Base-by-base conservation (phyloP, 2,329 filamentous ascomycete genomes). In the Colletotrichum salicis region DNA sequence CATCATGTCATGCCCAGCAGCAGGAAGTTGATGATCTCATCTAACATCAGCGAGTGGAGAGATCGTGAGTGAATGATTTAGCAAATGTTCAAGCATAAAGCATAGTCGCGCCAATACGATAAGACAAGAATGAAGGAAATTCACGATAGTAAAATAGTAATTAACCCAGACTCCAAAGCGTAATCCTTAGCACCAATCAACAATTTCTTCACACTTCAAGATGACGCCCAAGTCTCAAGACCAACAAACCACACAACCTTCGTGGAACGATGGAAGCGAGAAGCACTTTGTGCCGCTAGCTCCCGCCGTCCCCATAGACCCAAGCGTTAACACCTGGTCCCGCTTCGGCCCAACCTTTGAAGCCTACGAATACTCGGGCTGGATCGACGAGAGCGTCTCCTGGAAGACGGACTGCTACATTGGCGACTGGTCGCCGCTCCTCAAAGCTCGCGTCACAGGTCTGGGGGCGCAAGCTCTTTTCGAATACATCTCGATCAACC, bases 341-440 rank as follows among this genome's bases (percentile, higher is more conserved):
- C 59, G 59, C 37, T 62, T 62, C 27, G 59, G 59, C 15, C 59
- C 59, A 27, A 62, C 59, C 37, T 62, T 62, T 45, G 59, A 62
- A 62, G 59, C 59, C 35, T 62, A 62, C 4, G 59, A 62, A 51
- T 62, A 62, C 0, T 62, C 59, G 19, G 59, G 59, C 41, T 62
- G 59, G 59, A 62, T 62, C 11, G 59, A 62, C 41, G 37, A 62
- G 13, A 48, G 59, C 37, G 11, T 62, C 11, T 62, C 59, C 15
- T 62, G 59, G 59, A 62, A 62, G 33, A 48, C 59, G 24, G 37
- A 62, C 37, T 62, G 59, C 11, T 62, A 62, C 19, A 62, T 62
- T 4, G 59, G 59, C 8, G 59, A 62, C 22, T 62, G 59, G 59
- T 62, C 59, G 41, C 41, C 59, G 10, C 37, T 41, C 1, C 15